Conservation (phyloP, 2,329 filamentous ascomycete species). For the Diplocarpon mali region DNA sequence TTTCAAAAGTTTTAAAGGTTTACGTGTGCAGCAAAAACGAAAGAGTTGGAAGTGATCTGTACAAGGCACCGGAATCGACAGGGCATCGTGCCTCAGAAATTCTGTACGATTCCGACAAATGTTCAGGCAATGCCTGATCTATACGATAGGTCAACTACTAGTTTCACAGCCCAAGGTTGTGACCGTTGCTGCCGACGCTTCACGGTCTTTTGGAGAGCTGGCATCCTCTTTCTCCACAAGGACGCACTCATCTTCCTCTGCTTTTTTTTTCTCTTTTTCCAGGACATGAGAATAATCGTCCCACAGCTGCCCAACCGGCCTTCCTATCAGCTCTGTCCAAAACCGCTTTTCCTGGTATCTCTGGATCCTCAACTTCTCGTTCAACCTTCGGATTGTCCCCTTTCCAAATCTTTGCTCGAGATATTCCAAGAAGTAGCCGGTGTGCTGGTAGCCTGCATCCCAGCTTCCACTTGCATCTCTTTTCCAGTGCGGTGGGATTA, state of each 20-base stretch:
- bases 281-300: slow-evolving; percentile 49
- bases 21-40: no score
- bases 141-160: neutral
- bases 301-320: slow-evolving; percentile 60
- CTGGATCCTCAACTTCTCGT: slow-evolving; percentile 53
- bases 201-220: neutral
- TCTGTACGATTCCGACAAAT: neutral
- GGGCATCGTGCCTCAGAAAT: slow-evolving; percentile 1
- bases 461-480: slow-evolving; percentile 45
- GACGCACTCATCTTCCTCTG: slow-evolving; percentile 24
- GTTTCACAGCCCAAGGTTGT: neutral
- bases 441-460: slow-evolving; percentile 85
- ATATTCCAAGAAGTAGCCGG: slow-evolving; percentile 83
- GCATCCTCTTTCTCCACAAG: slow-evolving; percentile 24
- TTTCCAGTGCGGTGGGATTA: slow-evolving; percentile 79
- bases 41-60: neutral
- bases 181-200: neutral
- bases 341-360: slow-evolving; percentile 55
- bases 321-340: slow-evolving; percentile 58
- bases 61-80: neutral
- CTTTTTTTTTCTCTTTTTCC: slow-evolving; percentile 15
- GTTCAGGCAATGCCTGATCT: neutral
- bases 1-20: no score
- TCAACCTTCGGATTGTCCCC: slow-evolving; percentile 50
- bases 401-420: slow-evolving; percentile 56